Base-by-base conservation (phyloP, 257 asterid species). In the Cinchona pubescens region DNA sequence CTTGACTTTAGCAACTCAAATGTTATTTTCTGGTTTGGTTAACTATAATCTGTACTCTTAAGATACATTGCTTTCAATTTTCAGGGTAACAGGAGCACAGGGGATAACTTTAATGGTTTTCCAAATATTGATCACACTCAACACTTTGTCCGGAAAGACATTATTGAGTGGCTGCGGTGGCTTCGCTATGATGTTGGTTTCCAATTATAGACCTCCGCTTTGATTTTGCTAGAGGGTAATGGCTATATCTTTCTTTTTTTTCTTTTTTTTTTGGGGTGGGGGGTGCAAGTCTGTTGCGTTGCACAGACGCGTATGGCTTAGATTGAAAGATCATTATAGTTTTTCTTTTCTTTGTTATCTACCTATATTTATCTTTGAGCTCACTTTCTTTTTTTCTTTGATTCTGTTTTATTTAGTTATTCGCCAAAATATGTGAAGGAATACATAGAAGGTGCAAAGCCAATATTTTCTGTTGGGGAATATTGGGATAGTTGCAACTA, bases 121-220 rank as follows among this genome's bases (percentile, higher is more conserved):
- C 99, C 99, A 27, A 94, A 94, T 83, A 82, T 94, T 63, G 98
- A 94, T 86, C 99, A 94, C 75, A 79, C 94, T 11, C 98, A 94
- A 77, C 65, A 82, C 55, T 92, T 90, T 74, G 98, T 94, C 29
- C 82, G 97, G 79, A 94, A 88, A 83, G 98, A 92, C 88, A 85
- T 94, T 34, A 77, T 51, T 35, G 82, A 79, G 60, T 94, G 99
- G 99, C 94, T 92, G 38, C 80, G 72, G 42, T 94, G 99, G 99
- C 83, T 94, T 67, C 87, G 90, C 2, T 74, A 87, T 60, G 62
- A 84, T 73, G 79, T 87, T 60, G 99, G 97, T 77, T 94, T 94
- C 90, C 96, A 94, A n/a, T n/a, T n/a, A n/a, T n/a, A 86, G 99
- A 94, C 85, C 92, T 92, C 73, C 97, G 99, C 53, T 94, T 94